Base-by-base conservation (phyloP, 345 rosid species). In the Luvunga scandens region DNA sequence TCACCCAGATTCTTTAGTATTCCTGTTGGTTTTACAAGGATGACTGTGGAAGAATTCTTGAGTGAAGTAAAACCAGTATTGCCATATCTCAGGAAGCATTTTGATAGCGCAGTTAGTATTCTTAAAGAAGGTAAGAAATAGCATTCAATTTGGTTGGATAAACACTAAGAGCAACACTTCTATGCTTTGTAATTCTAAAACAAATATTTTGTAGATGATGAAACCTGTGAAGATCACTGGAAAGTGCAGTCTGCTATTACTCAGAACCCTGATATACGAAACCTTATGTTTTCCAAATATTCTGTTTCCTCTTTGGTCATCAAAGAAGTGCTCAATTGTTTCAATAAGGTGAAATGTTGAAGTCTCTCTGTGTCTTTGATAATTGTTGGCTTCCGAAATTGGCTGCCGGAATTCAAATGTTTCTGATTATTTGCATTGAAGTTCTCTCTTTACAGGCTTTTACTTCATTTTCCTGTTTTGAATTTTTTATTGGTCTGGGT, bases 221-320 rank as follows among this genome's bases (percentile, higher is more conserved):
- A 83, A 83, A 83, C 86, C 76, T 92, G 97, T 81, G 86, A 86
- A 80, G 89, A 79, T 77, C 91, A 78, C 75, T 94, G 98, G 98
- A 82, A 86, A 65, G 57, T 74, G 81, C 89, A 88, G 53, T 92
- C 88, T 81, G 75, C 84, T 60, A 73, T 73, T 77, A 83, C 93
- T n/a, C 87, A 91, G 63, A 89, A 86, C 78, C 98, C 94, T 61
- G 84, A 83, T 77, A 75, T 82, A 69, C 81, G 77, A 50, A 85
- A 76, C 53, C 18, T 85, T 74, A 73, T 87, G 62, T 85, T 87
- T 69, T 85, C 94, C 36, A 87, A 81, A 48, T 83, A 84, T 85
- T 84, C 86, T 66, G 87, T 87, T 72, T 83, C 93, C 31, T 71
- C 85, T 64, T 79, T 75, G 80, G 86, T 89, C 22, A 84, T 84